These are phyloP conservation scores for Fonsecaea pedrosoi DNA, from an alignment of 2,329 filamentous ascomycete species.

Conservation along the genomic window DNA sequence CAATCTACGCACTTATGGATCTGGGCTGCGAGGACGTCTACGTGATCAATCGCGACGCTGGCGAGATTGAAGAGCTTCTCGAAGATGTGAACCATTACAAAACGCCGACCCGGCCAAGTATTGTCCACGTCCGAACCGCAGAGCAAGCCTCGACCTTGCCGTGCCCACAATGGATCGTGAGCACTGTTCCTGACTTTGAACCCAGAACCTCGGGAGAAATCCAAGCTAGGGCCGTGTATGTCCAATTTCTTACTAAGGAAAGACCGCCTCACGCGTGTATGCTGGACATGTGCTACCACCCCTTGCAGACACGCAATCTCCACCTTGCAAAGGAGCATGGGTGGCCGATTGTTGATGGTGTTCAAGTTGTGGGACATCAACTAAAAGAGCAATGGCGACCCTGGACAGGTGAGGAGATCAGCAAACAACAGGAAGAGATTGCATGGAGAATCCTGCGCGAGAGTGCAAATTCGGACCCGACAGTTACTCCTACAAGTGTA, in stretches of 20 bases:
- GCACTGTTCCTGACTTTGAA: constrained; percentile 25
- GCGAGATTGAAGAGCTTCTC: constrained; percentile 15
- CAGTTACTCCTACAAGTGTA: constrained; percentile 9
- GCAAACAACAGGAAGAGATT: constrained; percentile 8
- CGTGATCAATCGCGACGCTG: constrained; percentile 41
- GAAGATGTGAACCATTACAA: constrained; percentile 21
- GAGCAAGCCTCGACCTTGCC: constrained; percentile 60
- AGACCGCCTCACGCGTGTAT: constrained; percentile 11
- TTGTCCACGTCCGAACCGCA: constrained; percentile 67
- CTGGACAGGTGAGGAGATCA: constrained; percentile 22
- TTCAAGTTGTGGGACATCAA: constrained; percentile 27
- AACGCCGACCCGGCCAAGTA: constrained; percentile 26
- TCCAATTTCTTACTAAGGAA: constrained; percentile 15
- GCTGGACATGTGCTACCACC: constrained; percentile 30
- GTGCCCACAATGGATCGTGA: constrained; percentile 17
- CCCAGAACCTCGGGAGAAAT: constrained; percentile 14
- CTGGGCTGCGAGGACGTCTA: constrained; percentile 41
- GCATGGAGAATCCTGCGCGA: constrained; percentile 17
- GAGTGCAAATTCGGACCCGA: constrained; percentile 11
- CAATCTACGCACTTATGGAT: constrained; percentile 70
- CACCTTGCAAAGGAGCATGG: constrained; percentile 24
- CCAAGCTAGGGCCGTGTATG: constrained; percentile 15
- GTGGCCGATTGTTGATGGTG: constrained; percentile 17
- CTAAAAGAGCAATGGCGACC: constrained; percentile 17
- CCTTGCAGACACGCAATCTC: constrained; percentile 13